A percentile compares a stretch with the other conserved stretches of the same genome.
These are phyloP conservation scores for Rosellinia necatrix DNA, from an alignment of 2,329 filamentous ascomycete species.

Conservation along the genomic window DNA sequence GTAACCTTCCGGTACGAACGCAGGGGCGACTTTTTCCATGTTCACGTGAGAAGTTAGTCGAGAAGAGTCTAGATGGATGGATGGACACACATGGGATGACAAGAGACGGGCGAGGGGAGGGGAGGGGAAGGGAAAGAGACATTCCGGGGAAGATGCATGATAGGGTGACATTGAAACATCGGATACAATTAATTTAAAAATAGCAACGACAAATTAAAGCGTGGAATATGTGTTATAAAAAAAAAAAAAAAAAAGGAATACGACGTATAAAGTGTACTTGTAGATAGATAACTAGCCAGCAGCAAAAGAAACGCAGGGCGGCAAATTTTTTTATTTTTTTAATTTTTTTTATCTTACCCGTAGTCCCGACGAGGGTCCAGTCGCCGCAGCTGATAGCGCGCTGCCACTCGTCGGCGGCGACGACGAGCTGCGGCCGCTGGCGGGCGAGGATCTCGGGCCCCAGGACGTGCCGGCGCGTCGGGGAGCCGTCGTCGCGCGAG, in stretches of 20 bases:
- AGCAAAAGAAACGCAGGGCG: too few species aligned
- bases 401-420: conserved; percentile 52
- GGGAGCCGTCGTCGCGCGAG: conserved; percentile 49
- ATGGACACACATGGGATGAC: too few species aligned
- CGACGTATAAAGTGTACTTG: too few species aligned
- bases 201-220: too few species aligned
- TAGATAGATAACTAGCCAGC: too few species aligned
- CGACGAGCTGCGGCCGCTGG: conserved; percentile 50
- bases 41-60: background rate
- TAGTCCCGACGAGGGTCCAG: conserved; percentile 54
- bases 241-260: too few species aligned
- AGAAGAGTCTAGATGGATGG: background rate
- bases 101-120: background rate
- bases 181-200: too few species aligned
- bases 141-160: too few species aligned
- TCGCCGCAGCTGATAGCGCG: conserved; percentile 49
- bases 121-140: too few species aligned
- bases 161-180: too few species aligned
- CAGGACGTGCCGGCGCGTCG: conserved; percentile 43
- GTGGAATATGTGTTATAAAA: too few species aligned
- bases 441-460: conserved; percentile 48
- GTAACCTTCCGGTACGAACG: conserved; percentile 34
- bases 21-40: conserved; percentile 35
- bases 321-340: too few species aligned
- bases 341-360: conserved; percentile 33